Evolutionary conservation across 805 yeast genomes (phyloP).

Genomic region (Scheffersomyces stipitis): DNA sequence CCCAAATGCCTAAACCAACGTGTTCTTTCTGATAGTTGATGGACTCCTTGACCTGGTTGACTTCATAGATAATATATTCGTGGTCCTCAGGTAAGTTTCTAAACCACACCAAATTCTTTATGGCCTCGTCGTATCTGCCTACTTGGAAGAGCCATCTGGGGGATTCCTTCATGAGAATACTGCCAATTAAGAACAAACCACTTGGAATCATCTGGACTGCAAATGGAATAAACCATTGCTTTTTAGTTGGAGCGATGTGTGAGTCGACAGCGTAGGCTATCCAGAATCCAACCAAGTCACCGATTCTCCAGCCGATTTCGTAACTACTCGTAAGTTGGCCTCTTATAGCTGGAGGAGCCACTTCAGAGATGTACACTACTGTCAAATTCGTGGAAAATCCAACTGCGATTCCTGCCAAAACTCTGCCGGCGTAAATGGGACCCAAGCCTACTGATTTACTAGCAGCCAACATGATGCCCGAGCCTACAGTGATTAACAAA

Average conservation of each 20-base stretch:
- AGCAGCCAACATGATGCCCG: constrained; percentile 38
- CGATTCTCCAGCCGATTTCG: constrained; percentile 40
- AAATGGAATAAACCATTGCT: constrained; percentile 41
- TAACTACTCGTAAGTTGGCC: constrained; percentile 32
- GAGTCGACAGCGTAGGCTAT: constrained; percentile 33
- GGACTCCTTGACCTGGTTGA: constrained; percentile 34
- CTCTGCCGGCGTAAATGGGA: constrained; percentile 39
- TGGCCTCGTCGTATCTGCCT: constrained; percentile 29
- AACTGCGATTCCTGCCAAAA: constrained; percentile 35
- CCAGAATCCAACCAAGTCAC: constrained; percentile 42
- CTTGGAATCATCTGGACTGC: constrained; percentile 39
- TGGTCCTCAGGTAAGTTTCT: constrained; percentile 32
- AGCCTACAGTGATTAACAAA: constrained; percentile 31
- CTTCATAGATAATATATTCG: constrained; percentile 35
- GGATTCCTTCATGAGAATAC: constrained; percentile 32
- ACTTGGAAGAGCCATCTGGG: constrained; percentile 38
- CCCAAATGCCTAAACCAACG: constrained; percentile 35
- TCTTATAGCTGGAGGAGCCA: constrained; percentile 35
- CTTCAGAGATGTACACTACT: constrained; percentile 35
- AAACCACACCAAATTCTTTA: constrained; percentile 34
- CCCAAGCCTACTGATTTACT: constrained; percentile 25
- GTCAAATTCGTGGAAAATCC: constrained; percentile 38
- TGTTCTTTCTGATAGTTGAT: constrained; percentile 26
- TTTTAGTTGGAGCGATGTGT: constrained; percentile 20
- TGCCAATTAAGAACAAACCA: constrained; percentile 33